Percentiles rank a stretch among this genome's conserved stretches.
Evolutionary conservation across 768 basidiomycete species (phyloP).

Genomic region (Phaeotremella skinneri): DNA sequence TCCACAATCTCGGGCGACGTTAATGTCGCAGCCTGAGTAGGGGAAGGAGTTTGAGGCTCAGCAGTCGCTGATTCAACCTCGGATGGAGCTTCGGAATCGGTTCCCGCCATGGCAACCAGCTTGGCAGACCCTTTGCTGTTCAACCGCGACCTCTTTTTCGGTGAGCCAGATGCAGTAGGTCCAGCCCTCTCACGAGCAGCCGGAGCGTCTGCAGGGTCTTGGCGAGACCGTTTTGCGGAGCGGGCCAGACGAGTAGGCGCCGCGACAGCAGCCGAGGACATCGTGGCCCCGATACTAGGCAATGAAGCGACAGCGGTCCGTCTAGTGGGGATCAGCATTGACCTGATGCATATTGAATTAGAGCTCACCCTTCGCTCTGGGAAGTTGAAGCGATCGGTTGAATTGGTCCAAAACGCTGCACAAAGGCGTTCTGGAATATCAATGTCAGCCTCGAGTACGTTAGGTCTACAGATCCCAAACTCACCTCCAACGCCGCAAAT

Average conservation of each 20-base stretch:
- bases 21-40: slow-evolving; percentile 13
- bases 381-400: background rate
- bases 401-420: background rate
- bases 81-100: slow-evolving; percentile 7
- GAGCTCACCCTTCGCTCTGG: no score
- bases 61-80: slow-evolving; percentile 4
- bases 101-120: background rate
- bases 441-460: background rate
- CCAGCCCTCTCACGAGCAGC: background rate
- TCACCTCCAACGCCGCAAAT: slow-evolving; percentile 3
- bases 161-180: background rate
- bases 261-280: no score
- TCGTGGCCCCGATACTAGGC: no score
- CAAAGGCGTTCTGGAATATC: background rate
- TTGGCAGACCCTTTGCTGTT: background rate
- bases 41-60: slow-evolving; percentile 32
- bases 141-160: background rate
- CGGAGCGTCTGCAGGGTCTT: background rate
- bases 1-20: slow-evolving; percentile 11
- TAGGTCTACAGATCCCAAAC: slow-evolving; percentile 3
- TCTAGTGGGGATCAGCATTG: no score
- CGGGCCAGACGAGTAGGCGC: no score
- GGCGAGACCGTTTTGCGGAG: background rate
- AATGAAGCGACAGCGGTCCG: no score
- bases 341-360: no score